Evolutionary conservation across 345 rosid species (phyloP), one percentile per base, ranked within the genome.

Genomic region (Stellera chamaejasme): DNA sequence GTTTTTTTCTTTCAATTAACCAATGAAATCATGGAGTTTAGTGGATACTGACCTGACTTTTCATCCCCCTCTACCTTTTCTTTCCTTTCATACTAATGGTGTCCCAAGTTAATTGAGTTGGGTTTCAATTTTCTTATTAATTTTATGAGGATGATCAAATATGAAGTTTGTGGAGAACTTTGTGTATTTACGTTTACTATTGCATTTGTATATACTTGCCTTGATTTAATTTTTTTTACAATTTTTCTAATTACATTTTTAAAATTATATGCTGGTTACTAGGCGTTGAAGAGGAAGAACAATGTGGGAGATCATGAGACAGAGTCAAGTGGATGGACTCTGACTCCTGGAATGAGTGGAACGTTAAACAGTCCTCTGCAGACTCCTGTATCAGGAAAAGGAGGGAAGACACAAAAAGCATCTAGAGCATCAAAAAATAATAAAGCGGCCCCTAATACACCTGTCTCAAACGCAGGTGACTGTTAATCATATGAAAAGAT

Each of bases 321-420:
- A 27, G 90, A 77, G 68, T 64, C 79, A 16, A 71, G 60, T 44
- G 87, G 75, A 50, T 66, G 75, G 73, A 67, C 63, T 50, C 43
- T 73, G 1, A 70, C 73, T 66, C 69, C 77, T 55, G 82, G 76
- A 13, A 67, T 45, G 58, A 56, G 68, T 27, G 86, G 80, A 52
- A 67, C 62, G 11, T 68, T 72, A 25, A 76, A 46, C 59, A 72
- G 80, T 56, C 66, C 83, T 66, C 69, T 80, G 49, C 91, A 75
- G 73, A 89, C 90, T 61, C 86, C 95, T 28, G 73, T 69, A 52
- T 68, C 90, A 47, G 85, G 80, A 27, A 89, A 89, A 64, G 85
- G 79, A 19, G 84, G 78, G 43, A 89, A 86, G 75, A 73, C 73
- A 58, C 77, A 74, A 9, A 86, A 84, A 53, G 55, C 78, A 45